Percentiles rank a stretch among this genome's conserved stretches.
Conservation (phyloP, 2,329 filamentous ascomycete genomes). For the Ophiocordyceps polyrhachis-furcata region DNA sequence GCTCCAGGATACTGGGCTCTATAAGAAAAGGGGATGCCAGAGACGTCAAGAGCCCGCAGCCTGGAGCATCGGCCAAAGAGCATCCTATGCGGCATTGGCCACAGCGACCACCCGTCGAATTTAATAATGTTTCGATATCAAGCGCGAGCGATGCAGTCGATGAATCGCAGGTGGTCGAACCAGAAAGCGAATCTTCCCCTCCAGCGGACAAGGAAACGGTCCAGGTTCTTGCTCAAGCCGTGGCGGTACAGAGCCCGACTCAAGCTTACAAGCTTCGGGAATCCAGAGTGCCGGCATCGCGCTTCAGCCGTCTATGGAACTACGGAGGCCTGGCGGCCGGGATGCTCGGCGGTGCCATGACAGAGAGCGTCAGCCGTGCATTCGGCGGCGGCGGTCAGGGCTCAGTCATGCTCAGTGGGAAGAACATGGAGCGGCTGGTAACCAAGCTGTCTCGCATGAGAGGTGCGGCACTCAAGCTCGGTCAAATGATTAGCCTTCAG, state of each 20-base stretch:
- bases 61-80: slow-evolving; percentile 13
- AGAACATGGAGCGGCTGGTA: slow-evolving; percentile 85
- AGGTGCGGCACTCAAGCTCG: slow-evolving; percentile 88
- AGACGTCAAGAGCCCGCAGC: slow-evolving; percentile 2
- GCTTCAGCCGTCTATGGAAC: slow-evolving; percentile 80
- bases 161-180: not conserved
- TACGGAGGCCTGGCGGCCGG: slow-evolving; percentile 85
- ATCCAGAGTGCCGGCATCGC: slow-evolving; percentile 75
- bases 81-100: slow-evolving; percentile 20
- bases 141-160: not conserved
- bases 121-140: not conserved
- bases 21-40: slow-evolving; percentile 10
- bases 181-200: not conserved
- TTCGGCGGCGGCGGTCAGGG: slow-evolving; percentile 50
- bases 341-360: slow-evolving; percentile 85
- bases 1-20: slow-evolving; percentile 24
- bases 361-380: slow-evolving; percentile 64
- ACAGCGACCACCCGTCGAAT: slow-evolving; percentile 7
- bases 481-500: slow-evolving; percentile 97
- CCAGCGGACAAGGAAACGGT: slow-evolving; percentile 2
- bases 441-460: slow-evolving; percentile 89
- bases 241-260: slow-evolving; percentile 6
- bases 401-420: slow-evolving; percentile 71
- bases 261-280: slow-evolving; percentile 55
- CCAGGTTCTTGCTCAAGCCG: slow-evolving; percentile 10